Conservation (phyloP, 257 asterid genomes). For the Nicotiana knightiana region DNA sequence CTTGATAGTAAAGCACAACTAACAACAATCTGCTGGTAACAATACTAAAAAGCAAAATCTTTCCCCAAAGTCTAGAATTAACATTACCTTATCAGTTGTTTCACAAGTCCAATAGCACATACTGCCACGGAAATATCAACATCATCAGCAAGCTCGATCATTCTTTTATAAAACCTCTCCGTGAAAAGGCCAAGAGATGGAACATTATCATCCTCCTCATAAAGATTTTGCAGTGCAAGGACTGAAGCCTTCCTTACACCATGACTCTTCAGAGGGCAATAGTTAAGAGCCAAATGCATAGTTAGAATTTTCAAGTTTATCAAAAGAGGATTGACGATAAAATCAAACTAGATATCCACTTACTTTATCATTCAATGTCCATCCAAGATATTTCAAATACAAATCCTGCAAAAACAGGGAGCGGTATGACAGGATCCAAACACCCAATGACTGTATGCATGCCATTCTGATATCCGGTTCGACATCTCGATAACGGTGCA, state of each 20-base stretch:
- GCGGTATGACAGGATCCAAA: slow-evolving; percentile 92
- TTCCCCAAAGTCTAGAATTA: not conserved
- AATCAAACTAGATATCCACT: slow-evolving; percentile 8
- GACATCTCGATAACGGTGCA: slow-evolving; percentile 93
- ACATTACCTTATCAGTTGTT: slow-evolving; percentile 78
- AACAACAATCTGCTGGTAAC: slow-evolving; percentile 5
- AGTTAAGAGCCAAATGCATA: slow-evolving; percentile 14
- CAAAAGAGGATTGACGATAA: slow-evolving; percentile 7
- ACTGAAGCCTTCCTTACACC: slow-evolving; percentile 94
- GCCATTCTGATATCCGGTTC: slow-evolving; percentile 90
- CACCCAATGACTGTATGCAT: slow-evolving; percentile 94
- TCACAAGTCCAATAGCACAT: slow-evolving; percentile 97
- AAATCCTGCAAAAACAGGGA: slow-evolving; percentile 94
- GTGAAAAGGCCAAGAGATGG: slow-evolving; percentile 96
- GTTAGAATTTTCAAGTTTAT: slow-evolving; percentile 14
- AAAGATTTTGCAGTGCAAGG: slow-evolving; percentile 88
- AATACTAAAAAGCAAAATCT: not conserved
- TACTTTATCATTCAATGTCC: slow-evolving; percentile 99
- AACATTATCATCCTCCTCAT: slow-evolving; percentile 89
- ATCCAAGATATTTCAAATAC: slow-evolving; percentile 95
- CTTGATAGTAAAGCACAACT: slow-evolving; percentile 19
- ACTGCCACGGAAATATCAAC: slow-evolving; percentile 95
- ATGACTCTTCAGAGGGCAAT: slow-evolving; percentile 55
- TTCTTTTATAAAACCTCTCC: slow-evolving; percentile 78
- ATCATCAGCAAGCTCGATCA: slow-evolving; percentile 99